A percentile compares a stretch with the other conserved stretches of the same genome.
Conservation (phyloP, 1,284 basidiomycete genomes). For the Irpex rosettiformis region DNA sequence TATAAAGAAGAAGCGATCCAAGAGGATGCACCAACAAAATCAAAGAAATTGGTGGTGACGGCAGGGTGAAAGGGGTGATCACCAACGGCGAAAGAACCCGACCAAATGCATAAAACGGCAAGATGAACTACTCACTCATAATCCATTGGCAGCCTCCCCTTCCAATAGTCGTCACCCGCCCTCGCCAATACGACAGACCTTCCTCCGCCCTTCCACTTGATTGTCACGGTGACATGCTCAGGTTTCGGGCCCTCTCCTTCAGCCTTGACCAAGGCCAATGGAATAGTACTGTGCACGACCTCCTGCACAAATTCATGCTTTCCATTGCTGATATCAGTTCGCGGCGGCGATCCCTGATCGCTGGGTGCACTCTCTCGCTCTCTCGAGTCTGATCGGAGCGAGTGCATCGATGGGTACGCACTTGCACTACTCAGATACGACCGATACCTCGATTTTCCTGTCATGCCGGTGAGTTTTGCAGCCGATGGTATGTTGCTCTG, state of each 20-base stretch:
- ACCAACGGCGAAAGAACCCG: too few species aligned
- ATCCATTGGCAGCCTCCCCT: constrained; percentile 59
- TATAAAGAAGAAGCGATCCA: too few species aligned
- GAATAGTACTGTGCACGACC: constrained; percentile 61
- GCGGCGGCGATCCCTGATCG: constrained; percentile 26
- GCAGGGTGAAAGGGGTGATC: background rate
- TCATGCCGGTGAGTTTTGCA: constrained; percentile 27
- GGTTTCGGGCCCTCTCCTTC: constrained; percentile 28
- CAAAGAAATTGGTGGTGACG: background rate
- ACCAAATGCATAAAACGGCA: background rate
- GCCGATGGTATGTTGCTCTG: constrained; percentile 33
- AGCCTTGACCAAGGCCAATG: constrained; percentile 46
- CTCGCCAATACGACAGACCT: constrained; percentile 59
- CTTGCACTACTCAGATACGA: constrained; percentile 31
- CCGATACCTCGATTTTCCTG: constrained; percentile 25
- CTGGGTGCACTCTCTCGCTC: constrained; percentile 18
- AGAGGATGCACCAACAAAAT: too few species aligned
- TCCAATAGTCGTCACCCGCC: constrained; percentile 73
- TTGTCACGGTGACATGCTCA: constrained; percentile 49
- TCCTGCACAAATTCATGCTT: constrained; percentile 45
- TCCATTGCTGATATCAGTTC: constrained; percentile 18
- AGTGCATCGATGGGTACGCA: constrained; percentile 39
- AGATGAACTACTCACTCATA: constrained; percentile 45
- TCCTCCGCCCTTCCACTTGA: constrained; percentile 63
- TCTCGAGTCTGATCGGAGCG: constrained; percentile 29